These are phyloP conservation scores for Pontederia crassipes DNA, from an alignment of 176 grass and related monocot species.

Conservation along the genomic window DNA sequence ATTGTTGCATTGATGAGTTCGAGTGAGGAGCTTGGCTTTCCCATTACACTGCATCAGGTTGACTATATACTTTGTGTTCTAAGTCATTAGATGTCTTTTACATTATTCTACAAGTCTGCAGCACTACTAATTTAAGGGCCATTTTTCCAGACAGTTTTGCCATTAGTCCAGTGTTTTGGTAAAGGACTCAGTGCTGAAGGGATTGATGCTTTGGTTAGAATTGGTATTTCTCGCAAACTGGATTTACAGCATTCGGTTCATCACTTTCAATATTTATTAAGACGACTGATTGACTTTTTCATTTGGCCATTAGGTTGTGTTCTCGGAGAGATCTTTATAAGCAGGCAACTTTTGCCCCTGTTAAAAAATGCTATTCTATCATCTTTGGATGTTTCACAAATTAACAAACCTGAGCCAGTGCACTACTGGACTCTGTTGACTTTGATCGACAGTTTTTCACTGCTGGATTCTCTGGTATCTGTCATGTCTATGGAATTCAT, in stretches of 20 bases:
- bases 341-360: conserved; percentile 73
- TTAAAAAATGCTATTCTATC: conserved; percentile 54
- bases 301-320: conserved; percentile 41
- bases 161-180: conserved; percentile 74
- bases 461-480: conserved; percentile 58
- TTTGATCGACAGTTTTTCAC: conserved; percentile 62
- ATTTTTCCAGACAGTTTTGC: conserved; percentile 64
- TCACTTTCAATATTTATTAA: conserved; percentile 12
- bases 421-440: conserved; percentile 65
- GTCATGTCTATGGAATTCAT: conserved; percentile 49
- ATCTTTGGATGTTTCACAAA: conserved; percentile 47
- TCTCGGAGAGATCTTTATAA: conserved; percentile 75
- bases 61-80: conserved; percentile 8
- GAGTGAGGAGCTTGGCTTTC: conserved; percentile 90
- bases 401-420: conserved; percentile 57
- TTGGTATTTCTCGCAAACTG: conserved; percentile 46
- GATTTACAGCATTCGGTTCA: conserved; percentile 2
- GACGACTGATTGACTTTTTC: not conserved
- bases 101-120: conserved; percentile 6
- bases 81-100: not conserved
- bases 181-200: conserved; percentile 86
- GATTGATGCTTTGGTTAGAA: conserved; percentile 83
- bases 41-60: conserved; percentile 84
- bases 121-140: conserved; percentile 26
- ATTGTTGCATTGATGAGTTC: conserved; percentile 83